Evolutionary conservation across 148 eudicot genomes (phyloP).

Genomic region (Chenopodium berlandieri): DNA sequence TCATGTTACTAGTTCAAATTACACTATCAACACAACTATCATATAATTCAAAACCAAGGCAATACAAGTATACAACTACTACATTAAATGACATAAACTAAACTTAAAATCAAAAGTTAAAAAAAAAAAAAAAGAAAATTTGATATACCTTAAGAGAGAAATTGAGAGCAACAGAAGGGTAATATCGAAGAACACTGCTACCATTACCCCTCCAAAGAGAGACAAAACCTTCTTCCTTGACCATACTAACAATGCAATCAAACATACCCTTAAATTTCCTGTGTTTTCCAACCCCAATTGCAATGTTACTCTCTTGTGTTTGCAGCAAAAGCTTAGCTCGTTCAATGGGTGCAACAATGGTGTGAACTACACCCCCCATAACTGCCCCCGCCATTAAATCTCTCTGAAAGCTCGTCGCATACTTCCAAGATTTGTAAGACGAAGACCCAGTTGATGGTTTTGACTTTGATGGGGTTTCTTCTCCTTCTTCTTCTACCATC

Average conservation of each 20-base stretch:
- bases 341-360: slow-evolving; percentile 95
- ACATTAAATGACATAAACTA: background rate
- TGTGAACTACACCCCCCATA: slow-evolving; percentile 91
- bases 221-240: slow-evolving; percentile 67
- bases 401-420: slow-evolving; percentile 53
- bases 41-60: background rate
- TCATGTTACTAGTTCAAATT: background rate
- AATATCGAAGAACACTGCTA: slow-evolving; percentile 82
- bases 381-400: slow-evolving; percentile 90
- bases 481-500: slow-evolving; percentile 25
- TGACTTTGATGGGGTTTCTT: slow-evolving; percentile 21
- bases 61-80: background rate
- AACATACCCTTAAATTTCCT: slow-evolving; percentile 84
- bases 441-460: slow-evolving; percentile 28
- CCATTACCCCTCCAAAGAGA: slow-evolving; percentile 98
- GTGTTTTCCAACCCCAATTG: slow-evolving; percentile 61
- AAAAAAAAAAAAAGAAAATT: background rate
- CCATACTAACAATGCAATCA: slow-evolving; percentile 65
- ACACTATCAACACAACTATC: background rate
- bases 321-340: slow-evolving; percentile 84
- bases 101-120: background rate
- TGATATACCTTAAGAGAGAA: slow-evolving; percentile 86
- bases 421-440: slow-evolving; percentile 18
- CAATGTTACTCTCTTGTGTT: slow-evolving; percentile 87
- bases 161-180: slow-evolving; percentile 97